Conservation (phyloP, 2,329 filamentous ascomycete species). For the Colletotrichum eremochloae region DNA sequence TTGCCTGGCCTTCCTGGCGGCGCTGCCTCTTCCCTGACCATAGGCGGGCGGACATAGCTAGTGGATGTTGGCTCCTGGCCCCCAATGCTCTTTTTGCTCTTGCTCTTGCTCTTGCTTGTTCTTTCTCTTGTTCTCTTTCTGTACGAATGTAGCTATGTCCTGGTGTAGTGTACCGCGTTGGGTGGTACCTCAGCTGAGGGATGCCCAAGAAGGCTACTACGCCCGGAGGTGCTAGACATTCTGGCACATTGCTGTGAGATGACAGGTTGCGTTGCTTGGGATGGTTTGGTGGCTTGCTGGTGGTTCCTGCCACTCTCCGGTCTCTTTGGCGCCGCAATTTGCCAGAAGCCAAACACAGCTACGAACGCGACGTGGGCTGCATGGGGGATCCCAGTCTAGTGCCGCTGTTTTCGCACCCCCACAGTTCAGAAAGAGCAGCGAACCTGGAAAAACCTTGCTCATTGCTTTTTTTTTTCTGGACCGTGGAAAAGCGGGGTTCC, state of each 20-base stretch:
- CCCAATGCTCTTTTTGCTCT: background rate
- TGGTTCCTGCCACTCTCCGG: constrained; percentile 21
- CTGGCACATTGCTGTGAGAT: constrained; percentile 13
- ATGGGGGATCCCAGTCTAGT: constrained; percentile 34
- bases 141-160: background rate
- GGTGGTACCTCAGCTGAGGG: constrained; percentile 5
- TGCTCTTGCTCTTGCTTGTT: background rate
- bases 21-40: constrained; percentile 26
- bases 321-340: constrained; percentile 20
- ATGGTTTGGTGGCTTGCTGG: constrained; percentile 15
- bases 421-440: constrained; percentile 32
- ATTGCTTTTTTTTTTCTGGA: constrained; percentile 30
- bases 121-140: background rate
- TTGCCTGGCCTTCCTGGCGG: constrained; percentile 19
- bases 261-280: constrained; percentile 6
- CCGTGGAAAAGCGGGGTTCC: constrained; percentile 24
- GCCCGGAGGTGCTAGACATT: constrained; percentile 20
- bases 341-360: constrained; percentile 14
- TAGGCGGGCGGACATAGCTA: background rate
- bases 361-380: constrained; percentile 18
- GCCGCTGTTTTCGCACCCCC: constrained; percentile 30
- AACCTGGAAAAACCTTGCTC: constrained; percentile 41
- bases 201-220: constrained; percentile 2
- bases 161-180: constrained; percentile 8
- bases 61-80: constrained; percentile 33